phyloP scores from a whole-genome alignment of 129 eudicot species.

The Flaveria sonorensis region DNA sequence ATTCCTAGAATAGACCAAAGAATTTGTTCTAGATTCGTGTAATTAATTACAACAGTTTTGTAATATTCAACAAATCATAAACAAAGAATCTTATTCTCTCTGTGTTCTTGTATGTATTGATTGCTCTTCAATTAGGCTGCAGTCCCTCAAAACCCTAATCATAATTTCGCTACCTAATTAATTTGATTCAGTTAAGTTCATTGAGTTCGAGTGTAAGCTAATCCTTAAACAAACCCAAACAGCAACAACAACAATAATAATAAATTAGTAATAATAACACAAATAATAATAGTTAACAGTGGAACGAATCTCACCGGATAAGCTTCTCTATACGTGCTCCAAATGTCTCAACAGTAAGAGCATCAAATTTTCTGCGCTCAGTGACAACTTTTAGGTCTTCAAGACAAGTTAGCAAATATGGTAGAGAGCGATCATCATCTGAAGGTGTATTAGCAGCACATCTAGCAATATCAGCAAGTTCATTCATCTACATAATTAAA shows the following conservation, averaged over 20 bases:
- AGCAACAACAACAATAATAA: too few relatives aligned
- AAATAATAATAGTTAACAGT: neutral
- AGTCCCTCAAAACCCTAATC: too few relatives aligned
- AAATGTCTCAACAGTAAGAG: constrained; percentile 89
- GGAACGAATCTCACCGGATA: constrained; percentile 53
- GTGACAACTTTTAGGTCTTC: constrained; percentile 83
- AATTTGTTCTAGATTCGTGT: neutral
- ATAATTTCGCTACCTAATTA: too few relatives aligned
- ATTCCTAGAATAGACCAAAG: too few relatives aligned
- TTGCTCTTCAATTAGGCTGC: neutral
- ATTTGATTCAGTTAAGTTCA: too few relatives aligned
- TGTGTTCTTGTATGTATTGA: neutral
- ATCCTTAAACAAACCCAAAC: too few relatives aligned
- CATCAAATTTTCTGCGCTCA: constrained; percentile 83
- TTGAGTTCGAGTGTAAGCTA: too few relatives aligned
- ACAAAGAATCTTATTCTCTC: neutral
- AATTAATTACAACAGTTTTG: neutral
- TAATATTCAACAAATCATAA: too few relatives aligned
- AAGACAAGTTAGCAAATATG: constrained; percentile 81
- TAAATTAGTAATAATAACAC: too few relatives aligned
- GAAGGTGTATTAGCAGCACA: constrained; percentile 79
- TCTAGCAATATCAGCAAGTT: constrained; percentile 93
- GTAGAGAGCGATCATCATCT: constrained; percentile 75
- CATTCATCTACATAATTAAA: constrained; percentile 66
- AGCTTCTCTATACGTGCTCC: constrained; percentile 95